phyloP scores from a whole-genome alignment of 352 stramenopile genomes.

The Pythium plurisporium region DNA sequence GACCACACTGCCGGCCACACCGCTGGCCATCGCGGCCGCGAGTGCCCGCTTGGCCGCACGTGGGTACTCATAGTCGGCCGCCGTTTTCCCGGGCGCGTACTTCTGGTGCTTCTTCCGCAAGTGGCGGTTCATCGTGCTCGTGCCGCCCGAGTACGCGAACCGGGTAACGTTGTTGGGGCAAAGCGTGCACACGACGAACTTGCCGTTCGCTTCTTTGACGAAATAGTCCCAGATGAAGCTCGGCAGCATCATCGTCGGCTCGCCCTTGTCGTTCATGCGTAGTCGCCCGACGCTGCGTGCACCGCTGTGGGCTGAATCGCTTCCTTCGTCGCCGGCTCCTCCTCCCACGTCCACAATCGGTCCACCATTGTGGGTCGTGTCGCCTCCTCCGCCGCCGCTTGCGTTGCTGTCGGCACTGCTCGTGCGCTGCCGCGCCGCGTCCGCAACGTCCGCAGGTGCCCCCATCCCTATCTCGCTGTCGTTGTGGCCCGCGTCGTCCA shows the following conservation, averaged over 20 bases:
- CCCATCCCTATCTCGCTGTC: not conserved
- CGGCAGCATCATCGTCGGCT: conserved; percentile 60
- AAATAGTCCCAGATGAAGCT: conserved; percentile 88
- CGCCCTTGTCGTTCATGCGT: conserved; percentile 46
- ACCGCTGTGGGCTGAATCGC: no score
- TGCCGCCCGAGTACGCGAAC: conserved; percentile 80
- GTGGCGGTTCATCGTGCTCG: conserved; percentile 82
- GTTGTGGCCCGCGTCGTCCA: not conserved
- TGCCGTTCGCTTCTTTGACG: conserved; percentile 65
- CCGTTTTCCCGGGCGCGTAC: conserved; percentile 66
- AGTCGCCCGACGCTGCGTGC: conserved; percentile 13
- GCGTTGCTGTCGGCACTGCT: conserved; percentile 5
- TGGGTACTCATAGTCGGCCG: conserved; percentile 65
- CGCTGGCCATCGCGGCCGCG: not conserved
- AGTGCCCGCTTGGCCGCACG: conserved; percentile 18
- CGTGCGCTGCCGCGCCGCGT: not conserved
- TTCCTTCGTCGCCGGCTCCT: no score
- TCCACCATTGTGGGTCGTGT: no score
- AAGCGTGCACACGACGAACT: conserved; percentile 75
- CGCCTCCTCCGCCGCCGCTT: not conserved
- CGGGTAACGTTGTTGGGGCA: conserved; percentile 60
- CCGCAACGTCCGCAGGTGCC: not conserved
- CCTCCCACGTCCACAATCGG: no score
- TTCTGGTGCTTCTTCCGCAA: conserved; percentile 81
- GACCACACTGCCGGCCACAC: not conserved